phyloP scores from a whole-genome alignment of 768 basidiomycete genomes.

The Termitomyces sp. region DNA sequence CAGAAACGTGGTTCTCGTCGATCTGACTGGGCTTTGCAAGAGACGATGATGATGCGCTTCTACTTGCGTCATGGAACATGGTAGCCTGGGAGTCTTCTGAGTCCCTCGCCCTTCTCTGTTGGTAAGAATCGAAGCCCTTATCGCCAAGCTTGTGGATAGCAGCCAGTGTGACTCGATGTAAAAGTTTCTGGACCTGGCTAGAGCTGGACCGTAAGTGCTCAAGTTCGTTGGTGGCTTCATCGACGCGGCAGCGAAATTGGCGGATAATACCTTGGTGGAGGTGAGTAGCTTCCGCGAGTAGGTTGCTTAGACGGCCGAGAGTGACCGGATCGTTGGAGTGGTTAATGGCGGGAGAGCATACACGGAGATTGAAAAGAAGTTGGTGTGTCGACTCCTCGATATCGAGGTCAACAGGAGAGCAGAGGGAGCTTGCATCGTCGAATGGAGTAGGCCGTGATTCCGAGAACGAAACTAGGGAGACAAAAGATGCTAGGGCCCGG shows the following conservation, averaged over 20 bases:
- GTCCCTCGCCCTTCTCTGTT: conserved; percentile 44
- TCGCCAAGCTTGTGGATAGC: conserved; percentile 43
- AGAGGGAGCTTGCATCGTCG: conserved; percentile 34
- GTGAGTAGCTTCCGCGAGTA: conserved; percentile 48
- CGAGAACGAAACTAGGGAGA: conserved; percentile 50
- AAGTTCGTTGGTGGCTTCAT: conserved; percentile 51
- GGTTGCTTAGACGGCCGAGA: conserved; percentile 41
- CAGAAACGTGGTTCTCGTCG: conserved; percentile 19
- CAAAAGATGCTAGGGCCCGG: conserved; percentile 45
- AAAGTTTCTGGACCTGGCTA: conserved; percentile 41
- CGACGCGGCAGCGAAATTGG: conserved; percentile 52
- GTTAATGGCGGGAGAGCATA: conserved; percentile 41
- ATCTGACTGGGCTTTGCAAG: conserved; percentile 14
- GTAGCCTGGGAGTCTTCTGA: conserved; percentile 70
- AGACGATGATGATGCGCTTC: conserved; percentile 17
- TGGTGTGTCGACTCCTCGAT: conserved; percentile 41
- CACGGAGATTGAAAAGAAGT: conserved; percentile 54
- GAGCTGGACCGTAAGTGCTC: conserved; percentile 44
- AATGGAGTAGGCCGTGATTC: conserved; percentile 27
- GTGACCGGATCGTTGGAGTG: conserved; percentile 37
- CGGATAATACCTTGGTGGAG: conserved; percentile 45
- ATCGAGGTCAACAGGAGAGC: conserved; percentile 43
- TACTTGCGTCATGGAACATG: conserved; percentile 29
- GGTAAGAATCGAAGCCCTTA: conserved; percentile 31
- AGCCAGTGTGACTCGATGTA: conserved; percentile 42